Evolutionary conservation across 73 alveolate genomes (phyloP), one percentile per base, ranked within the genome.

Genomic region (Effrenium voratum): DNA sequence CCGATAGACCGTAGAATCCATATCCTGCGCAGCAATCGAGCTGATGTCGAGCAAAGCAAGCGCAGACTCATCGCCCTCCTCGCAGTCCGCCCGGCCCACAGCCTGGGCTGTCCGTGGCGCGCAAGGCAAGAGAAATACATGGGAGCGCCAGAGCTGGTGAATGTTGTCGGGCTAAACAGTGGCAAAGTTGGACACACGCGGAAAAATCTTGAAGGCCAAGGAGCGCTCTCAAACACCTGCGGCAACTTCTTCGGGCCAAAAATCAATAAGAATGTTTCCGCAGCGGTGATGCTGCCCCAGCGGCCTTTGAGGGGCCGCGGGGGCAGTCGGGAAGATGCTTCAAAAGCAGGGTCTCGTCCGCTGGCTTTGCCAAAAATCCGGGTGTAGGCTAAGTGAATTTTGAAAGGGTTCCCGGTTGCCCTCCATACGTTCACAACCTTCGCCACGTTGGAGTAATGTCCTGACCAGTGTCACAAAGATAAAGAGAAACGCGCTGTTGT

Each of bases 351-450:
- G 5, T 75, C 41, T 22, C 26, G 40, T 1, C 45, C 43, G 2
- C 41, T 22, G 28, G 41, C 57, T 2, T 43, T n/a, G 12, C 85
- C 85, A 75, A 24, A 34, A 28, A 15, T 43, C n/a, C 22, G 6
- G 68, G 28, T 10, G 28, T 24, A 77, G 44, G 1, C 24, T 5
- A 24, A 66, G 45, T 4, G 44, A 41, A 80, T 49, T n/a, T 80
- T 80, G 47, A 5, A 30, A 1, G 91, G 73, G 36, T 0, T 12
- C 36, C 91, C 91, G 24, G 15, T 5, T 8, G 91, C 3, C 32
- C 91, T 22, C 91, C 91, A 80, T 2, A 80, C 91, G 32, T 80
- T 80, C 41, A 80, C 49, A 8, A 80, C 34, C 47, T 80, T 80
- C 1, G 91, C 68, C 6, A 80, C 32, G 3, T 30, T 8, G 16